These are phyloP conservation scores for Phytophthora boehmeriae DNA, from an alignment of 352 stramenopile genomes.

Conservation along the genomic window DNA sequence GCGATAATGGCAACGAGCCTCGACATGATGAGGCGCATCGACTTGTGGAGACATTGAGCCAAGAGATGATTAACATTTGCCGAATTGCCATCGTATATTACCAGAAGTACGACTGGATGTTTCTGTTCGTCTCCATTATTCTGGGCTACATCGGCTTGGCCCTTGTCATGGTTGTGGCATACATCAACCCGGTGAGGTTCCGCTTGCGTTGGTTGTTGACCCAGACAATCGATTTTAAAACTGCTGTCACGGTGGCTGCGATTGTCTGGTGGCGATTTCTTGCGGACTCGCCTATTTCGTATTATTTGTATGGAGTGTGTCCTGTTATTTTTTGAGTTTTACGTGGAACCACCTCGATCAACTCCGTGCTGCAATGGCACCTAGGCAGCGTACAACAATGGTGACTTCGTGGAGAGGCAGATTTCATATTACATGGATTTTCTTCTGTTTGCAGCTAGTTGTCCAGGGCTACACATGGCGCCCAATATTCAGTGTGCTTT, in stretches of 20 bases:
- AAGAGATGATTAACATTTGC: slow-evolving; percentile 70
- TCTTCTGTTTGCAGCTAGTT: slow-evolving; percentile 59
- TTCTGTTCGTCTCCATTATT: slow-evolving; percentile 68
- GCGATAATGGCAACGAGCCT: slow-evolving; percentile 16
- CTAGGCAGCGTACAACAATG: background rate
- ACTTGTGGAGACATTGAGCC: slow-evolving; percentile 50
- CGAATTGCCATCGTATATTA: slow-evolving; percentile 74
- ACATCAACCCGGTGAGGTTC: slow-evolving; percentile 41
- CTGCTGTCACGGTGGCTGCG: slow-evolving; percentile 15
- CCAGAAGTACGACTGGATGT: slow-evolving; percentile 84
- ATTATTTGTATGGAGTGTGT: slow-evolving; percentile 76
- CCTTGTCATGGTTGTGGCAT: slow-evolving; percentile 55
- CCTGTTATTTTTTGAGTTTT: slow-evolving; percentile 73
- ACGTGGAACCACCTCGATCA: slow-evolving; percentile 44
- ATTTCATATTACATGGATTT: slow-evolving; percentile 27
- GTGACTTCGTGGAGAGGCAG: slow-evolving; percentile 15
- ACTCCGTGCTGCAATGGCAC: slow-evolving; percentile 15
- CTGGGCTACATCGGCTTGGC: slow-evolving; percentile 77
- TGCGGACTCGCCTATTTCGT: slow-evolving; percentile 65
- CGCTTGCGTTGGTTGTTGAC: slow-evolving; percentile 24
- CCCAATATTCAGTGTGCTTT: slow-evolving; percentile 61
- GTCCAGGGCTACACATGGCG: slow-evolving; percentile 58
- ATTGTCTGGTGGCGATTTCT: slow-evolving; percentile 52
- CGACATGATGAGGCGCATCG: slow-evolving; percentile 25
- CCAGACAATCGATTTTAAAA: slow-evolving; percentile 17